Base-by-base conservation (phyloP, 768 basidiomycete species). In the Leccinum arenicola region DNA sequence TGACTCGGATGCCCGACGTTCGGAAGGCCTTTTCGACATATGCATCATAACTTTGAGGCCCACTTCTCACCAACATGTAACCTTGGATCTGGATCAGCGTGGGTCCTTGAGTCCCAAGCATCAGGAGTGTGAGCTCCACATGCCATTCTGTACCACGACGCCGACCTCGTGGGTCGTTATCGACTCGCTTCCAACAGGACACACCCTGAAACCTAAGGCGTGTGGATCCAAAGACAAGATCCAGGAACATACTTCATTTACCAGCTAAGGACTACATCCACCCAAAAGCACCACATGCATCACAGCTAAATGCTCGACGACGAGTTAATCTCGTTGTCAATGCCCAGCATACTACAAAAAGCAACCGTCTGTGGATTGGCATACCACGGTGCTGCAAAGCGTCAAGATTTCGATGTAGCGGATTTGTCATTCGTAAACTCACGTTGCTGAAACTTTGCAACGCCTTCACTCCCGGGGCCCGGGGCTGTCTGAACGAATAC, bases 341-440 rank as follows among this genome's bases (percentile, higher is more conserved):
- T 82, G 17, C 82, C 82, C 40, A 99, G 70, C 84, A 98, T 83
- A 19, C 74, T 70, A 68, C 91, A 92, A 65, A 98, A 90, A 3
- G 93, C 87, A 54, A 84, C 84, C 1, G 95, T 98, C 69, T 98
- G 95, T 27, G 93, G 89, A 67, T 95, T 96, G 25, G 86, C 83
- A 71, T 92, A 95, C 77, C 81, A 83, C 1, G 83, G 82, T 25
- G 87, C 92, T 95, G 68, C 10, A 58, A 60, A 51, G 29, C 43
- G 19, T 45, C 43, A 45, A 45, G 11, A 45, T 45, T 45, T 6
- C 11, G 19, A 12, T 45, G 10, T 5, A 19, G 19, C 11, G 4
- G 11, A 10, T 19, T 45, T 45, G 43, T 50, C 23, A 50, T 19
- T 47, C 19, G 6, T 52, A 54, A 19, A 72, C 78, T 73, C 64